Base-by-base conservation (phyloP, 2,329 filamentous ascomycete genomes). In the Alternaria sp. region DNA sequence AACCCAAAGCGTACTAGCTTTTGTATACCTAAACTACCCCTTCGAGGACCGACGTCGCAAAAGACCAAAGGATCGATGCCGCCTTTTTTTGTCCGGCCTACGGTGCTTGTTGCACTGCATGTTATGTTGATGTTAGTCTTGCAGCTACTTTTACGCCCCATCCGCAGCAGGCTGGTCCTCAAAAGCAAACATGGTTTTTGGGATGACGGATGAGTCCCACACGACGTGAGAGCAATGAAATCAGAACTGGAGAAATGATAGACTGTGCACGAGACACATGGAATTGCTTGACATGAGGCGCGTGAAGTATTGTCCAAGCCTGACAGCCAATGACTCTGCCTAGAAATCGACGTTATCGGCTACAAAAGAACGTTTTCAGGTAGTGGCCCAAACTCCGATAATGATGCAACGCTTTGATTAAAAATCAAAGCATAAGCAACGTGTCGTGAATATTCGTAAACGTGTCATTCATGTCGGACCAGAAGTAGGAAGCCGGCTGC, bases 391-490 rank as follows among this genome's bases (percentile, higher is more conserved):
- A 57, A 53, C 49, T 53, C 55, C 49, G 14, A 45, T 49, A 42
- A 53, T 58, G 34, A 53, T 58, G 49, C 49, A 53, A 53, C 21
- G 49, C 41, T 31, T 34, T 21, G 40, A 23, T 36, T 8, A n/a
- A 21, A 45, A 33, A n/a, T 9, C 26, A 21, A 40, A 24, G 44
- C 10, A 23, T 24, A 51, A 28, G 31, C 21, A 51, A 34, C 5
- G 45, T 50, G 29, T 36, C 45, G 28, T 42, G 26, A 50, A 24
- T n/a, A 11, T 11, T 54, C 51, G 41, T 54, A 26, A 48, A n/a
- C 23, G 14, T 44, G 29, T 48, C 50, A 21, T 53, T 28, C 10
- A 7, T 17, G 26, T 17, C 50, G 21, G n/a, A 44, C 14, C 31
- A 28, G 11, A 33, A 34, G 11, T 23, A 33, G 29, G 39, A 24